Evolutionary conservation across 352 stramenopile species (phyloP).

Genomic region (Blastocystis hominis): DNA sequence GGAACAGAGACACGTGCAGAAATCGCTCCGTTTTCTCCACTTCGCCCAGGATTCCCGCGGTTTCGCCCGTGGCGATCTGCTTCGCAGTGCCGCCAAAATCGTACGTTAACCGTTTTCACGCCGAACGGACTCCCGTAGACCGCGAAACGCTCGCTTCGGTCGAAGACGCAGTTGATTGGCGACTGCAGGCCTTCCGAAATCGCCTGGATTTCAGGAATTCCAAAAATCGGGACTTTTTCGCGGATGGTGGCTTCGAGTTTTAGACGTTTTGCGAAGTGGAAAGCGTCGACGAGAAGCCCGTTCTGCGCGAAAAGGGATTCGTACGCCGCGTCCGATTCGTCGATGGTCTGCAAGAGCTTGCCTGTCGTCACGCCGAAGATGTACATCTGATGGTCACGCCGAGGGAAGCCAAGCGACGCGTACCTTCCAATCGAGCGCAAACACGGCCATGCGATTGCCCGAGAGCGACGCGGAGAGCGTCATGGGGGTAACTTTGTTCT

Average conservation of each 20-base stretch:
- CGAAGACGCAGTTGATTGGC: slow-evolving; percentile 80
- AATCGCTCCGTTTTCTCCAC: slow-evolving; percentile 89
- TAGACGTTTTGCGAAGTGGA: slow-evolving; percentile 42
- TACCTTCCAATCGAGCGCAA: slow-evolving; percentile 47
- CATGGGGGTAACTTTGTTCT: slow-evolving; percentile 75
- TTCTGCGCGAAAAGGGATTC: slow-evolving; percentile 69
- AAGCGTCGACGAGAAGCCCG: slow-evolving; percentile 67
- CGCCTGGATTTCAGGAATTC: slow-evolving; percentile 43
- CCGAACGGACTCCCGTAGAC: slow-evolving; percentile 85
- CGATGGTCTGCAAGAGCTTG: slow-evolving; percentile 76
- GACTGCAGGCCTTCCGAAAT: slow-evolving; percentile 59
- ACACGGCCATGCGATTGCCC: slow-evolving; percentile 69
- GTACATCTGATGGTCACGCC: slow-evolving; percentile 75
- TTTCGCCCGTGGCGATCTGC: slow-evolving; percentile 70
- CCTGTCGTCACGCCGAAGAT: slow-evolving; percentile 76
- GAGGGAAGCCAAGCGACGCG: slow-evolving; percentile 60
- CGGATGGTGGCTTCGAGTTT: slow-evolving; percentile 24
- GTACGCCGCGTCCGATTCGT: slow-evolving; percentile 73
- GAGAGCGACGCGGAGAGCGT: slow-evolving; percentile 69
- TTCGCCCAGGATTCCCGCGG: slow-evolving; percentile 80
- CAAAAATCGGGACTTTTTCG: background rate
- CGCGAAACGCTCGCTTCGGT: slow-evolving; percentile 86
- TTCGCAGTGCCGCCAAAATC: background rate
- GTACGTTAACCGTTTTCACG: slow-evolving; percentile 81
- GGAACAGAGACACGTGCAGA: slow-evolving; percentile 79